phyloP scores from a whole-genome alignment of 495 filamentous ascomycete genomes.

The Penicillium nucicola region DNA sequence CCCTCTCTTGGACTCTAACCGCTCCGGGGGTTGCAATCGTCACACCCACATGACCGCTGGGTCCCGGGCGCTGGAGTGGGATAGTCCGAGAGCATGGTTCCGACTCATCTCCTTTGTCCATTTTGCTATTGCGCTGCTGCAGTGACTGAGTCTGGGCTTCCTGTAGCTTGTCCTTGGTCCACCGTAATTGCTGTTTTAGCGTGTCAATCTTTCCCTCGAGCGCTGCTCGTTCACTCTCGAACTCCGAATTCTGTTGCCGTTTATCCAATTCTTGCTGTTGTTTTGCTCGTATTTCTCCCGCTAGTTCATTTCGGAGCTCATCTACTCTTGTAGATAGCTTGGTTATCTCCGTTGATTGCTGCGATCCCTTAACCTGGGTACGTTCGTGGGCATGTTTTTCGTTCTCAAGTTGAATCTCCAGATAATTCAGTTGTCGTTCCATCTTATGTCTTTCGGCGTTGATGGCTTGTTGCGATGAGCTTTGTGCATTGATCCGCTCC shows the following conservation, averaged over 20 bases:
- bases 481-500: conserved; percentile 72
- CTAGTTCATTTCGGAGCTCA: conserved; percentile 40
- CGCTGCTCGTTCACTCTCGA: conserved; percentile 52
- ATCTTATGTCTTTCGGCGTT: conserved; percentile 73
- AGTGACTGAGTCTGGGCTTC: conserved; percentile 45
- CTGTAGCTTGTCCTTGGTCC: conserved; percentile 69
- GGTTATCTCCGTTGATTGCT: conserved; percentile 44
- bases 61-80: conserved; percentile 39
- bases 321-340: conserved; percentile 39
- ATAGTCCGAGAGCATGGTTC: conserved; percentile 35
- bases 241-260: conserved; percentile 37
- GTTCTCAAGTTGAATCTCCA: conserved; percentile 77
- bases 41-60: conserved; percentile 42
- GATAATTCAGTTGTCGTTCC: conserved; percentile 66
- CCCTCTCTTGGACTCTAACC: conserved; percentile 52
- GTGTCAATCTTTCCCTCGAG: conserved; percentile 67
- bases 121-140: conserved; percentile 33
- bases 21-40: conserved; percentile 68
- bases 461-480: conserved; percentile 58
- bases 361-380: conserved; percentile 48
- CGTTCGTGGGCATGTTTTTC: conserved; percentile 68
- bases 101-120: conserved; percentile 15
- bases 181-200: conserved; percentile 61
- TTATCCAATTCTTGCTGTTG: conserved; percentile 29
- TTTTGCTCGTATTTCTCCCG: conserved; percentile 40